Evolutionary conservation across 2,329 filamentous ascomycete genomes (phyloP), one percentile per base, ranked within the genome.

Genomic region (Penicillium hesseltinei): DNA sequence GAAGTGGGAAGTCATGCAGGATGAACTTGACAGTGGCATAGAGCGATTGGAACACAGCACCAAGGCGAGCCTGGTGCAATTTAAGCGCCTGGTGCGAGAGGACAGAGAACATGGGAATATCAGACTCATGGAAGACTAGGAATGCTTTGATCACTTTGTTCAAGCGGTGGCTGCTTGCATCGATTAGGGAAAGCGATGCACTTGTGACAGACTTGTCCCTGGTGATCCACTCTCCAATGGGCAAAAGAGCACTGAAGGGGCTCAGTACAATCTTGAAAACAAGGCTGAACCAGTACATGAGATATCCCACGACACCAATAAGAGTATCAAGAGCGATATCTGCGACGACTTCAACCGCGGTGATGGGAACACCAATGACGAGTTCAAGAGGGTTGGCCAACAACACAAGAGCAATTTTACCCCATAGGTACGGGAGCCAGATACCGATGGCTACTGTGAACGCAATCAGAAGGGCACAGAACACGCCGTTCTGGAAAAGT

Each of bases 401-500:
- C 49, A 92, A 80, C 71, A 93, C 87, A 43, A 97, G 81, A 5
- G 90, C 86, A 27, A 96, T 80, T 63, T 96, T 92, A 15, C 94
- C 94, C 69, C 92, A 87, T 54, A 97, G 88, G 75, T 97, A 99
- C 0, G 94, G 94, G 51, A 96, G 77, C 78, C 94, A 96, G 44
- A 97, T 86, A 51, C 92, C 93, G 57, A 89, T 79, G 51, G 91
- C 88, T 42, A 99, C 86, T 15, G 92, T 96, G 51, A 93, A 84
- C 1, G 90, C 89, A 15, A 99, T 91, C 29, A 99, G 82, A 45
- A 97, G 88, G 8, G 90, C 88, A 71, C 93, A 96, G 74, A 99
- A 99, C 17, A 97, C 87, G 54, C 90, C 92, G 65, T 99, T 99
- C 69, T 99, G 94, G 64, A 97, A 86, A 6, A 99, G 82, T 3